Percentiles rank a stretch among this genome's conserved stretches.
Conservation (phyloP, 345 rosid species). For the Brassica carinata region DNA sequence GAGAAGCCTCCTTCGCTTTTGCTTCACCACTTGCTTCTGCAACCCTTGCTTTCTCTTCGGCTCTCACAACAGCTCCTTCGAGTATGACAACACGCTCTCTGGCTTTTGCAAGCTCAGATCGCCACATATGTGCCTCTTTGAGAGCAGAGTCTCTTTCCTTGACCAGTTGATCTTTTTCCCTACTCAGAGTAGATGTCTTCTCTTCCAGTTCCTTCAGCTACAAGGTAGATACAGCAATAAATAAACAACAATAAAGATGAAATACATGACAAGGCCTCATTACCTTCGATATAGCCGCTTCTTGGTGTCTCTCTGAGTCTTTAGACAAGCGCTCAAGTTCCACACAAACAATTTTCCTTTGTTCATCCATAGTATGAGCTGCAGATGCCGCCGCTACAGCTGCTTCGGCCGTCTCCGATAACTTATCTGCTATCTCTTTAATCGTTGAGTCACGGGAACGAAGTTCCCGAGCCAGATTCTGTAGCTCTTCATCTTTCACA, state of each 20-base stretch:
- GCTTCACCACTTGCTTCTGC: constrained; percentile 77
- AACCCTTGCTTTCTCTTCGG: constrained; percentile 90
- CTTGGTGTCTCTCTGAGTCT: constrained; percentile 61
- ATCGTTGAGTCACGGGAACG: constrained; percentile 94
- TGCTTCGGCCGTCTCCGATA: constrained; percentile 97
- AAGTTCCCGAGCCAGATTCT: constrained; percentile 78
- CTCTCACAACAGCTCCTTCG: constrained; percentile 90
- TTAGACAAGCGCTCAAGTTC: constrained; percentile 76
- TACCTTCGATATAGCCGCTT: constrained; percentile 64
- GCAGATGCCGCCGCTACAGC: constrained; percentile 98
- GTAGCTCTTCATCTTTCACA: constrained; percentile 96
- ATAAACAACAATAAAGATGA: constrained; percentile 12
- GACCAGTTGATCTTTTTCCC: constrained; percentile 74
- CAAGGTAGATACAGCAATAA: constrained; percentile 27
- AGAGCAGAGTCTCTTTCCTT: constrained; percentile 85
- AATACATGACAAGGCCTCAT: constrained; percentile 21
- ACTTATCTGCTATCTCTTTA: constrained; percentile 84
- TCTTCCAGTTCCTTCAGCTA: constrained; percentile 79
- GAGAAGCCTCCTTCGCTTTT: constrained; percentile 75
- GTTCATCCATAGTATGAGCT: constrained; percentile 91
- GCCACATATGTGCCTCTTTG: constrained; percentile 96
- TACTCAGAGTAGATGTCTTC: constrained; percentile 55
- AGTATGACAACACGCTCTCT: constrained; percentile 85
- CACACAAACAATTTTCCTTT: constrained; percentile 69
- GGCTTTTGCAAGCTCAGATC: constrained; percentile 95